A percentile compares a stretch with the other conserved stretches of the same genome.
Conservation (phyloP, 2,329 filamentous ascomycete genomes). For the Aspergillus neoniger region DNA sequence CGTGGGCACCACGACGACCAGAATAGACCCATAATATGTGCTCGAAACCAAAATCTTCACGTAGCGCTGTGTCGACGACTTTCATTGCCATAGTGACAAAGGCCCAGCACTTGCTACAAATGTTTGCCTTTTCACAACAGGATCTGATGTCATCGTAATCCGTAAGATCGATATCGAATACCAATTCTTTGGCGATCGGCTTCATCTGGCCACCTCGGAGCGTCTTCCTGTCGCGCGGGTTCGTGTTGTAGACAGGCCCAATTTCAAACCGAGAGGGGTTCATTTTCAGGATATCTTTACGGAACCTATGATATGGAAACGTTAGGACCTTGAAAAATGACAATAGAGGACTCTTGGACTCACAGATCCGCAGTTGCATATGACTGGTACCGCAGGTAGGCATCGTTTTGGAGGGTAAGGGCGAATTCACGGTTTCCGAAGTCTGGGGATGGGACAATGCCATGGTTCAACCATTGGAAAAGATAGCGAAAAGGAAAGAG, state of each 20-base stretch:
- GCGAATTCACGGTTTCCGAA: constrained; percentile 95
- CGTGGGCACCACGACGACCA: constrained; percentile 91
- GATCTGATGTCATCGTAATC: constrained; percentile 97
- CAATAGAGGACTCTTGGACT: constrained; percentile 24
- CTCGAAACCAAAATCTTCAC: constrained; percentile 94
- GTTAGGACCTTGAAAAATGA: neutral
- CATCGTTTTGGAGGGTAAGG: constrained; percentile 89
- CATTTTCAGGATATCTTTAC: constrained; percentile 84
- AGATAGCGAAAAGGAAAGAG: constrained; percentile 92
- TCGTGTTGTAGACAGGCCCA: constrained; percentile 92
- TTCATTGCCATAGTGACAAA: constrained; percentile 99
- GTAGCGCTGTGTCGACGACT: constrained; percentile 80
- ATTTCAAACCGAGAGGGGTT: constrained; percentile 97
- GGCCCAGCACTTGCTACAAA: constrained; percentile 91
- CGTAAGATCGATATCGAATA: constrained; percentile 99
- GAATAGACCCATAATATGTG: constrained; percentile 99
- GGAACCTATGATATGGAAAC: constrained; percentile 59
- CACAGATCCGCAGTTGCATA: constrained; percentile 67
- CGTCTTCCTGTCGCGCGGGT: constrained; percentile 89
- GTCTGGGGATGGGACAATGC: constrained; percentile 78
- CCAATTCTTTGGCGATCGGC: constrained; percentile 87
- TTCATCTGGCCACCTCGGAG: constrained; percentile 77
- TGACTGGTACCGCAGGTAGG: constrained; percentile 88
- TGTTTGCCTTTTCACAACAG: constrained; percentile 90
- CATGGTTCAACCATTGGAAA: constrained; percentile 98